These are phyloP conservation scores for Aspergillus novoparasiticus DNA, from an alignment of 2,329 filamentous ascomycete genomes.

Conservation along the genomic window DNA sequence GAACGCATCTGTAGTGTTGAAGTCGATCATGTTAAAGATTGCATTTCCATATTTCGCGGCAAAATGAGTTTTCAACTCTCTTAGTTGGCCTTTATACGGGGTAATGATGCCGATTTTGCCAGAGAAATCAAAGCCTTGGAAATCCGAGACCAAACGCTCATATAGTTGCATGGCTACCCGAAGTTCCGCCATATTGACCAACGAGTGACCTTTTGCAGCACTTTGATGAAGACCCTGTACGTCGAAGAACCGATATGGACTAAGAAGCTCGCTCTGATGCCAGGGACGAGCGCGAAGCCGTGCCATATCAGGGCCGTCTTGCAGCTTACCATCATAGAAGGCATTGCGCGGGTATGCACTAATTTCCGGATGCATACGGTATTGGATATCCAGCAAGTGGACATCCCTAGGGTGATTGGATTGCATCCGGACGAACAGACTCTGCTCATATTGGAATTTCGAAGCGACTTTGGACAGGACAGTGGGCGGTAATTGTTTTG, in stretches of 20 bases:
- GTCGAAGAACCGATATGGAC: conserved; percentile 96
- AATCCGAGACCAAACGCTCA: conserved; percentile 75
- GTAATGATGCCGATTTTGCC: conserved; percentile 96
- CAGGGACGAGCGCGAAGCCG: conserved; percentile 75
- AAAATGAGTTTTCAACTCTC: conserved; percentile 77
- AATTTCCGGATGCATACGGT: conserved; percentile 98
- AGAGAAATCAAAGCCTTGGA: conserved; percentile 66
- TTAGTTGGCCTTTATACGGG: conserved; percentile 92
- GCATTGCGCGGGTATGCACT: conserved; percentile 85
- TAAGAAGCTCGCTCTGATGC: conserved; percentile 79
- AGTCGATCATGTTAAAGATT: conserved; percentile 82
- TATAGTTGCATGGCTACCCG: conserved; percentile 85
- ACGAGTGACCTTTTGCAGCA: conserved; percentile 80
- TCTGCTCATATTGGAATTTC: conserved; percentile 93
- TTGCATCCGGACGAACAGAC: conserved; percentile 98
- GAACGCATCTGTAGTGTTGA: conserved; percentile 98
- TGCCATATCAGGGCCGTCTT: conserved; percentile 84
- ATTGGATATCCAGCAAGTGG: conserved; percentile 94
- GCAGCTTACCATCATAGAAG: conserved; percentile 86
- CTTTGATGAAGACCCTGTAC: conserved; percentile 84
- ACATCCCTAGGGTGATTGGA: conserved; percentile 84
- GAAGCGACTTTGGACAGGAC: conserved; percentile 93
- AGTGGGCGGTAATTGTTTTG: conserved; percentile 93
- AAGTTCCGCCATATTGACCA: conserved; percentile 86
- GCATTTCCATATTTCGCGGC: conserved; percentile 68